A percentile compares a stretch with the other conserved stretches of the same genome.
Evolutionary conservation across 2,329 filamentous ascomycete species (phyloP).

Genomic region (Hymenoscyphus infarciens): DNA sequence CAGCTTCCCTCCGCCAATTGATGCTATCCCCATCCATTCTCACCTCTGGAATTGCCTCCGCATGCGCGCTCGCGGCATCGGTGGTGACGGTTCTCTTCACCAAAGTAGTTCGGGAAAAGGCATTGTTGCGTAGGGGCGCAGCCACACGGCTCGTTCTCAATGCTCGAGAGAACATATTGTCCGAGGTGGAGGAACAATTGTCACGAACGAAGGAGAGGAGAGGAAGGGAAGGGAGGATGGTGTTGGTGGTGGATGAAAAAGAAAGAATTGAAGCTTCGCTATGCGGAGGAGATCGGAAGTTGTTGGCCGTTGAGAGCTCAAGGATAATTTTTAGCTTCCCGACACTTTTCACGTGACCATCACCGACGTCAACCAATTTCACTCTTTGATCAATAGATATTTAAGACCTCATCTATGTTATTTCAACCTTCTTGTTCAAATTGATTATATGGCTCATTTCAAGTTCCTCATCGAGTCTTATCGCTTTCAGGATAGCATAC

Average conservation of each 20-base stretch:
- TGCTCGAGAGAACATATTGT: constrained; percentile 68
- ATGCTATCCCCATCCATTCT: constrained; percentile 30
- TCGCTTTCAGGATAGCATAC: neutral
- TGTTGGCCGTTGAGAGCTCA: constrained; percentile 4
- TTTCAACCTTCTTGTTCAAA: no score
- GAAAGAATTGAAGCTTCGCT: constrained; percentile 8
- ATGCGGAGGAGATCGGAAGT: constrained; percentile 1
- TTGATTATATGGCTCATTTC: no score
- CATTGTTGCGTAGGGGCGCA: constrained; percentile 49
- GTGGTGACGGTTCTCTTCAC: constrained; percentile 77
- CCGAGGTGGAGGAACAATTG: constrained; percentile 1
- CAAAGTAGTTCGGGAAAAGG: constrained; percentile 34
- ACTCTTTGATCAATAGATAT: no score
- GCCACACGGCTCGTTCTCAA: constrained; percentile 57
- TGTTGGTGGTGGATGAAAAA: constrained; percentile 2
- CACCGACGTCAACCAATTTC: neutral
- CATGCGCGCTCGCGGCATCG: constrained; percentile 86
- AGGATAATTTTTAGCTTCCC: constrained; percentile 1
- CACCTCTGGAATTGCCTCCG: constrained; percentile 66
- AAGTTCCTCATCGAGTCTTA: no score
- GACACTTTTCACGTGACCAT: neutral
- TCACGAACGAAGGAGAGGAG: constrained; percentile 3
- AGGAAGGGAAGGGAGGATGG: constrained; percentile 1
- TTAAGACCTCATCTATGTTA: no score
- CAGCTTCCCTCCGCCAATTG: constrained; percentile 2